A percentile compares a stretch with the other conserved stretches of the same genome.
Evolutionary conservation across 768 basidiomycete species (phyloP).

Genomic region (Mycena alexandri): DNA sequence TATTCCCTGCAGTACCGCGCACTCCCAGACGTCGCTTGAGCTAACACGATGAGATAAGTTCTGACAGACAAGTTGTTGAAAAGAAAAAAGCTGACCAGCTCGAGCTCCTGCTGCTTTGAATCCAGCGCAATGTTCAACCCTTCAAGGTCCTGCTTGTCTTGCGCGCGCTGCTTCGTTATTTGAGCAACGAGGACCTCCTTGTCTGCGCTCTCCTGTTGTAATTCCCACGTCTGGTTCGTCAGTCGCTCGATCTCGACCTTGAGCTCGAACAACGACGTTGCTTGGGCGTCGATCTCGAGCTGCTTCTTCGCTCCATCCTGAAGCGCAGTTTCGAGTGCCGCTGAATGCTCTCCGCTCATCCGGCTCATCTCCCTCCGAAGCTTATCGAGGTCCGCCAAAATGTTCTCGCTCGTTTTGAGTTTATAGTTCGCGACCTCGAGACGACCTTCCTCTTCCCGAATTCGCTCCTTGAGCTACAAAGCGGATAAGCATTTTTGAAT

Average conservation of each 20-base stretch:
- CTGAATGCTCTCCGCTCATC: constrained; percentile 67
- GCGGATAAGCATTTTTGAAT: constrained; percentile 5
- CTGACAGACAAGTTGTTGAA: not conserved
- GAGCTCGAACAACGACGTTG: constrained; percentile 58
- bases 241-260: constrained; percentile 72
- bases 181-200: constrained; percentile 85
- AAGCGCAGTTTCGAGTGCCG: constrained; percentile 60
- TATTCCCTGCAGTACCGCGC: constrained; percentile 66
- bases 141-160: constrained; percentile 81
- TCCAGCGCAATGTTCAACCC: constrained; percentile 92
- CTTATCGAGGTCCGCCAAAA: constrained; percentile 63
- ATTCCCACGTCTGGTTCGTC: constrained; percentile 69
- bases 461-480: constrained; percentile 63
- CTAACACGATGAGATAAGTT: constrained; percentile 47
- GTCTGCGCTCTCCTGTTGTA: constrained; percentile 86
- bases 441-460: constrained; percentile 65
- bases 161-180: constrained; percentile 71
- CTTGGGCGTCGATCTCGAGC: constrained; percentile 60
- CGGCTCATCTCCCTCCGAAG: constrained; percentile 66
- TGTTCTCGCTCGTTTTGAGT: constrained; percentile 66
- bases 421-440: constrained; percentile 58
- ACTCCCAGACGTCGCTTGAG: constrained; percentile 75
- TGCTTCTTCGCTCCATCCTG: constrained; percentile 70
- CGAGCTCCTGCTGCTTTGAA: constrained; percentile 94
- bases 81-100: constrained; percentile 72